A percentile compares a stretch with the other conserved stretches of the same genome.
Evolutionary conservation across 768 basidiomycete species (phyloP).

Genomic region (Tricholoma matsutake): DNA sequence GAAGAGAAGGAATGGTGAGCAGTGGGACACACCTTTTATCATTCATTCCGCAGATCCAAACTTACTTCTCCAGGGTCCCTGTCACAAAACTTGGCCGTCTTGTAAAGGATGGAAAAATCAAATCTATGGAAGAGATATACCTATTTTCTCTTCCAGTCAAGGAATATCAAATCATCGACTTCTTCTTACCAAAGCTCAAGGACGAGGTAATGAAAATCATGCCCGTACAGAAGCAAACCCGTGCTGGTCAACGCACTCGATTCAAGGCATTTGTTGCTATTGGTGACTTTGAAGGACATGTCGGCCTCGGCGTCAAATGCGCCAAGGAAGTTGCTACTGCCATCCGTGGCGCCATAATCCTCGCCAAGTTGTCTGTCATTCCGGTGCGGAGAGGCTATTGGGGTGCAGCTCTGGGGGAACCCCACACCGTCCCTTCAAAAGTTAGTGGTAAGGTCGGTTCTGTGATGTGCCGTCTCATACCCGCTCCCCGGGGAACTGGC

Average conservation of each 20-base stretch:
- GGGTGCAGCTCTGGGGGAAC: slow-evolving; percentile 98
- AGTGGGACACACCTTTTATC: slow-evolving; percentile 11
- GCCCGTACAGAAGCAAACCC: slow-evolving; percentile 99
- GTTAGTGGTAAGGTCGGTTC: slow-evolving; percentile 98
- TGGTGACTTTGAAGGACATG: slow-evolving; percentile 97
- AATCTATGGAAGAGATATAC: slow-evolving; percentile 99
- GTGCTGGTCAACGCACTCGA: slow-evolving; percentile 97
- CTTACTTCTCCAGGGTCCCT: slow-evolving; percentile 67
- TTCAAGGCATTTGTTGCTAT: slow-evolving; percentile 99
- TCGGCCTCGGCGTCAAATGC: slow-evolving; percentile 99
- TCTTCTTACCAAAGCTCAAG: slow-evolving; percentile 98
- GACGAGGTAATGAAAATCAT: slow-evolving; percentile 99
- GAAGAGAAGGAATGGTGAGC: slow-evolving; percentile 99
- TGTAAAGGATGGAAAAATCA: slow-evolving; percentile 99
- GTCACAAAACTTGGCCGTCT: slow-evolving; percentile 99
- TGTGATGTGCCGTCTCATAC: slow-evolving; percentile 98
- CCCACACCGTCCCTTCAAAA: slow-evolving; percentile 98
- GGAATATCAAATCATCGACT: slow-evolving; percentile 99
- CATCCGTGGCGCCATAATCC: slow-evolving; percentile 98
- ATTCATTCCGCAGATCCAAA: slow-evolving; percentile 1
- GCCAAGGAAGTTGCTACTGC: slow-evolving; percentile 99
- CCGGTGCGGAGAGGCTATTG: slow-evolving; percentile 99
- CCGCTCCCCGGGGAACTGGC: slow-evolving; percentile 97
- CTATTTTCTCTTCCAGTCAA: slow-evolving; percentile 99
- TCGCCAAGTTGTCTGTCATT: slow-evolving; percentile 96